Evolutionary conservation across 169 alveolate genomes (phyloP).

Genomic region (Plasmodium coatneyi): DNA sequence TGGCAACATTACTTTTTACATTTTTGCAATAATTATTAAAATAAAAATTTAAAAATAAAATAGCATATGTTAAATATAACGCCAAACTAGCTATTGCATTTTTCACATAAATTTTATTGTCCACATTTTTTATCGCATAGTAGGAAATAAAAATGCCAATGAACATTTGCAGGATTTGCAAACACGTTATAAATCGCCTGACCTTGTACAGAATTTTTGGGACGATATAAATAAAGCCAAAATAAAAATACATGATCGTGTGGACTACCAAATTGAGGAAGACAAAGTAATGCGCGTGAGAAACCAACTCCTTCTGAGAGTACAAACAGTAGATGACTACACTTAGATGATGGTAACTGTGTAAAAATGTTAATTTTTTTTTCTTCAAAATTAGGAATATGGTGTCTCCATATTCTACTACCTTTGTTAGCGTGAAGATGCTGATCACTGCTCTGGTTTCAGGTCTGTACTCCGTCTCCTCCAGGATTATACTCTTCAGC

Average conservation of each 20-base stretch:
- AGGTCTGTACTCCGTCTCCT: slow-evolving; percentile 62
- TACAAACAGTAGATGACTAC: slow-evolving; percentile 83
- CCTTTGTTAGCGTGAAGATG: slow-evolving; percentile 80
- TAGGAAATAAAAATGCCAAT: slow-evolving; percentile 61
- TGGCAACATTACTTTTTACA: slow-evolving; percentile 55
- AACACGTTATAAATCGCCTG: slow-evolving; percentile 28
- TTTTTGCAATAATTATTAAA: slow-evolving; percentile 50
- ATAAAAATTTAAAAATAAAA: slow-evolving; percentile 66
- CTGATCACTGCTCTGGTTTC: slow-evolving; percentile 80
- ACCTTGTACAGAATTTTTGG: slow-evolving; percentile 17
- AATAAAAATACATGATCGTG: slow-evolving; percentile 83
- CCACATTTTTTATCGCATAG: slow-evolving; percentile 51
- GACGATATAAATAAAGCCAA: slow-evolving; percentile 72
- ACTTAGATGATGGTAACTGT: slow-evolving; percentile 82
- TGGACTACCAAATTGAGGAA: slow-evolving; percentile 80
- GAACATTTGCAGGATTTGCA: slow-evolving; percentile 66
- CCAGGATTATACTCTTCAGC: slow-evolving; percentile 27
- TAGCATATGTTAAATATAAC: slow-evolving; percentile 52
- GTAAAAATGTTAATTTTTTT: slow-evolving; percentile 80
- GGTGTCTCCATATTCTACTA: slow-evolving; percentile 84
- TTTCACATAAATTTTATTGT: slow-evolving; percentile 5
- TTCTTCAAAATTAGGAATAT: slow-evolving; percentile 76
- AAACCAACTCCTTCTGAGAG: slow-evolving; percentile 78
- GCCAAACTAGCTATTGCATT: slow-evolving; percentile 60
- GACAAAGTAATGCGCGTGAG: slow-evolving; percentile 83